Evolutionary conservation across 768 basidiomycete genomes (phyloP).

Genomic region (Rickenella mellea): DNA sequence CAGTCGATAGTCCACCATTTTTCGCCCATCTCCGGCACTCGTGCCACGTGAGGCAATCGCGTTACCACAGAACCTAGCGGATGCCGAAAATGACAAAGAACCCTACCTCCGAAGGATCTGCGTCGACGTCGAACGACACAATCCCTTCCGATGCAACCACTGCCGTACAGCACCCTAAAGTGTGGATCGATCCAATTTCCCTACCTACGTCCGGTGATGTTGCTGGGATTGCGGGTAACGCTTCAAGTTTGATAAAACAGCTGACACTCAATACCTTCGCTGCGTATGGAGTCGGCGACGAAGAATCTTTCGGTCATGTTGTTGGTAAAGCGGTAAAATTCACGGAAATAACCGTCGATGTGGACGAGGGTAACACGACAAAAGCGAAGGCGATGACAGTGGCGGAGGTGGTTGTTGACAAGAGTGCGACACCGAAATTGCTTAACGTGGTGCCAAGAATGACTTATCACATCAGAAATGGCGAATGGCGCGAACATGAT

Average conservation of each 20-base stretch:
- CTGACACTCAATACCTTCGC: constrained; percentile 59
- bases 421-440: constrained; percentile 31
- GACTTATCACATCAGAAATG: constrained; percentile 43
- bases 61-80: no score
- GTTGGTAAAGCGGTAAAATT: constrained; percentile 55
- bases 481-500: constrained; percentile 69
- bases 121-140: no score
- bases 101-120: no score
- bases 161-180: no score
- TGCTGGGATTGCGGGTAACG: constrained; percentile 53
- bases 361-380: constrained; percentile 26
- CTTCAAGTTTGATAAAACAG: constrained; percentile 52
- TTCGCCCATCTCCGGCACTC: no score
- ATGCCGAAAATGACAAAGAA: no score
- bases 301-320: constrained; percentile 50
- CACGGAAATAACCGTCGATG: constrained; percentile 33
- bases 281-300: constrained; percentile 60
- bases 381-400: constrained; percentile 41
- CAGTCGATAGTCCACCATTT: no score
- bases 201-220: constrained; percentile 52
- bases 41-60: no score
- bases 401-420: constrained; percentile 53
- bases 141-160: no score
- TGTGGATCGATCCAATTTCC: constrained; percentile 58
- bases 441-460: background rate